phyloP scores from a whole-genome alignment of 2,329 filamentous ascomycete species.

The Ramularia collo-cygni region DNA sequence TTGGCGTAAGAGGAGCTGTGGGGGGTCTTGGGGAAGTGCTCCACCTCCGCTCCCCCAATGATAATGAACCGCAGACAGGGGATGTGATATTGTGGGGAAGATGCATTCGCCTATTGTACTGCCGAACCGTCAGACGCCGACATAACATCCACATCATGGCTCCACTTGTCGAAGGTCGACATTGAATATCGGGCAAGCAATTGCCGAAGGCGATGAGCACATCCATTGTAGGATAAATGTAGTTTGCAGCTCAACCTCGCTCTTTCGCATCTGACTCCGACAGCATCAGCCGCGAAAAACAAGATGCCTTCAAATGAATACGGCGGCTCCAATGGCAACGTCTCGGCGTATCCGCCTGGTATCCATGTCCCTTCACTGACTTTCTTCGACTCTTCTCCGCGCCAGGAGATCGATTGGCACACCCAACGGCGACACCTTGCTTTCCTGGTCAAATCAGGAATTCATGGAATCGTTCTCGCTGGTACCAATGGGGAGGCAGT shows the following conservation, averaged over 20 bases:
- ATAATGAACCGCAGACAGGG: no score
- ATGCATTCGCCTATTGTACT: no score
- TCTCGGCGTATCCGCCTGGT: slow-evolving; percentile 40
- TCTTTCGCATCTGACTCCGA: no score
- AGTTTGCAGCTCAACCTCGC: no score
- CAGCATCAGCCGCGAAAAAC: background rate
- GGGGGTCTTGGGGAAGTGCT: no score
- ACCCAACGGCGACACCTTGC: slow-evolving; percentile 48
- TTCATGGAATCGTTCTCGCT: slow-evolving; percentile 44
- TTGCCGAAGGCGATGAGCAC: no score
- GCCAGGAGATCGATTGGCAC: slow-evolving; percentile 51
- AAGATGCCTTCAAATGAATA: slow-evolving; percentile 28
- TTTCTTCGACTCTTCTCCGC: slow-evolving; percentile 44
- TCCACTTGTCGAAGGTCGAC: no score
- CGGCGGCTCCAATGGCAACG: background rate
- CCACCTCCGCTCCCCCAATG: no score
- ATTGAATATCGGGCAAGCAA: no score
- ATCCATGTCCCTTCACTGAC: slow-evolving; percentile 53
- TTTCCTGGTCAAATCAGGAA: slow-evolving; percentile 47
- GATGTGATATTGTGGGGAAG: no score
- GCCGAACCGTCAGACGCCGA: background rate
- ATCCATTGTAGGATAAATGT: no score
- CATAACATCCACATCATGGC: background rate
- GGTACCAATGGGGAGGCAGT: slow-evolving; percentile 43
- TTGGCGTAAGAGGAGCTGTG: no score